A percentile compares a stretch with the other conserved stretches of the same genome.
phyloP scores from a whole-genome alignment of 148 eudicot species.

The Rhododendron vialii region DNA sequence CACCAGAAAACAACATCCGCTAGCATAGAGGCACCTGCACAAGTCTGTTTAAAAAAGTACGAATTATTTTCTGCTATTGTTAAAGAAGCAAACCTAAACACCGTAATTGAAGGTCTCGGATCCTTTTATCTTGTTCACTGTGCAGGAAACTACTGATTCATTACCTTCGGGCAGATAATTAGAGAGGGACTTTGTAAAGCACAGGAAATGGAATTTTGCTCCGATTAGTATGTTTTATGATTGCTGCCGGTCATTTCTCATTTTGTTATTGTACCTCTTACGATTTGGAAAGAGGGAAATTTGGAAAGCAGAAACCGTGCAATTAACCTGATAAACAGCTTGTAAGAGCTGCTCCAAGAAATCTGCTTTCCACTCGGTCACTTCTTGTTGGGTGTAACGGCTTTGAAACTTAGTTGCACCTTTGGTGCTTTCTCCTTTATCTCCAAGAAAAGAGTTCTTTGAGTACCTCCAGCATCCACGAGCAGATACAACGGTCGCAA shows the following conservation, averaged over 20 bases:
- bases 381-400: conserved; percentile 5
- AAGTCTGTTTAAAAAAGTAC: conserved; percentile 38
- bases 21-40: conserved; percentile 73
- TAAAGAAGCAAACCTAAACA: background rate
- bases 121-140: background rate
- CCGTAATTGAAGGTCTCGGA: background rate
- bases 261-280: background rate
- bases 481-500: conserved; percentile 58
- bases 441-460: conserved; percentile 16
- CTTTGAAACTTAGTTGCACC: conserved; percentile 14
- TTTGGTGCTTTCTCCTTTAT: conserved; percentile 19
- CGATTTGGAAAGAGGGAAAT: background rate
- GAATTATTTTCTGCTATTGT: background rate
- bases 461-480: conserved; percentile 58
- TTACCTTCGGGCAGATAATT: background rate
- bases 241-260: background rate
- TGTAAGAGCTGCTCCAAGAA: conserved; percentile 45
- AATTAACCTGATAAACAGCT: conserved; percentile 63
- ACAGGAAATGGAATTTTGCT: background rate
- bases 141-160: background rate
- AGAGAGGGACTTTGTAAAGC: background rate
- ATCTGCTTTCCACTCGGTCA: conserved; percentile 27
- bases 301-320: background rate
- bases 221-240: background rate
- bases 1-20: conserved; percentile 87